A percentile compares a stretch with the other conserved stretches of the same genome.
These are phyloP conservation scores for Lichenothelia convexa DNA, from an alignment of 495 filamentous ascomycete genomes.

Conservation along the genomic window DNA sequence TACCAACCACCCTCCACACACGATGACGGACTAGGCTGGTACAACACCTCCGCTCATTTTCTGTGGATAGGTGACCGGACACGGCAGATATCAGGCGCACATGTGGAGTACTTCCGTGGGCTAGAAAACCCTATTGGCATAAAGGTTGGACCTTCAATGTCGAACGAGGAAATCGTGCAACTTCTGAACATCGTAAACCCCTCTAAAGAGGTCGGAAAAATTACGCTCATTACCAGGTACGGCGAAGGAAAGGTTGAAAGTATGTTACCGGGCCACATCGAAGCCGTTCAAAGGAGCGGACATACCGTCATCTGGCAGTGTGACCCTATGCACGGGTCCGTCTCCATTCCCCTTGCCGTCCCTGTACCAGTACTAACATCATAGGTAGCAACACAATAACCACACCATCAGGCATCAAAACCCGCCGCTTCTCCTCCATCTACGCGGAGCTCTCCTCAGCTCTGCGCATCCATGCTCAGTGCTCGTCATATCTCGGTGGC, in stretches of 20 bases:
- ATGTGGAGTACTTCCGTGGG: constrained; percentile 94
- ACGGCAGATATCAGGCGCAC: constrained; percentile 73
- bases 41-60: constrained; percentile 82
- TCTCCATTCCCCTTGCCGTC: neutral
- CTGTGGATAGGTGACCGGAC: constrained; percentile 97
- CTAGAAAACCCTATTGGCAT: constrained; percentile 90
- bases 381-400: constrained; percentile 39
- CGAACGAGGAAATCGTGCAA: constrained; percentile 46
- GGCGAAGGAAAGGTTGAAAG: constrained; percentile 52
- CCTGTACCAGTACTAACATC: constrained; percentile 1
- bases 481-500: constrained; percentile 72
- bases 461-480: constrained; percentile 62
- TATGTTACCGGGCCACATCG: constrained; percentile 66
- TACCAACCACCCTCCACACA: constrained; percentile 13
- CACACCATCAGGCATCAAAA: constrained; percentile 65
- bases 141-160: constrained; percentile 82
- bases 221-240: constrained; percentile 92
- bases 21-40: constrained; percentile 49
- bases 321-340: constrained; percentile 90
- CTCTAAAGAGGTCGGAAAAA: constrained; percentile 59
- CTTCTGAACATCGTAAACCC: constrained; percentile 80
- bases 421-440: constrained; percentile 70
- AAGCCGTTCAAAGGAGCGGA: constrained; percentile 57
- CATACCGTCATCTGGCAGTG: constrained; percentile 89
- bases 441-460: constrained; percentile 66